phyloP scores from a whole-genome alignment of 2,329 filamentous ascomycete species.

The Laburnicola sp. region DNA sequence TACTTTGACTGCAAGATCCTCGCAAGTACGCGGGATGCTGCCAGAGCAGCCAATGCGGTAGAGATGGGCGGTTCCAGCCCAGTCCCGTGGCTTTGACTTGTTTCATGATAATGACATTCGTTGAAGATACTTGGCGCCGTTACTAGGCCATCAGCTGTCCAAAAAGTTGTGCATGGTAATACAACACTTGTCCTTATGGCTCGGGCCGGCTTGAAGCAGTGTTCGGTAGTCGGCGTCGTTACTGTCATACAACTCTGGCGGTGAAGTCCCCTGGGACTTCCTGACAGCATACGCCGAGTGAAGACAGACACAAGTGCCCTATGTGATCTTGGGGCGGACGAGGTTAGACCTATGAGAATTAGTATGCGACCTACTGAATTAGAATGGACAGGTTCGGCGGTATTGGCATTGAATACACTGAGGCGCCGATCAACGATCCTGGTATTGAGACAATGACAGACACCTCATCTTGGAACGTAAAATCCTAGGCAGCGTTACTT shows the following conservation, averaged over 20 bases:
- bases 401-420: too few relatives aligned
- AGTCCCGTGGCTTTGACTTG: constrained; percentile 13
- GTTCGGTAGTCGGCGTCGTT: constrained; percentile 25
- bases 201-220: constrained; percentile 2
- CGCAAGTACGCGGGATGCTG: constrained; percentile 7
- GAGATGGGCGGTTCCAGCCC: constrained; percentile 3
- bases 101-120: constrained; percentile 35
- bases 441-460: too few relatives aligned
- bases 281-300: background rate
- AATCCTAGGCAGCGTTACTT: background rate
- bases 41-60: background rate
- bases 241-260: constrained; percentile 42
- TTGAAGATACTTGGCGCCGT: constrained; percentile 10
- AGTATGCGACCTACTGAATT: too few relatives aligned
- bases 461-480: too few relatives aligned
- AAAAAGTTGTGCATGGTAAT: constrained; percentile 6
- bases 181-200: constrained; percentile 5
- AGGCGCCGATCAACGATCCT: too few relatives aligned
- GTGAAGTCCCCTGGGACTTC: constrained; percentile 22
- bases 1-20: constrained; percentile 17
- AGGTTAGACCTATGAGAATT: too few relatives aligned
- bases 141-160: background rate
- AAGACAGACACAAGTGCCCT: background rate
- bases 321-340: background rate
- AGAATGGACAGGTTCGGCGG: too few relatives aligned